A percentile compares a stretch with the other conserved stretches of the same genome.
These are phyloP conservation scores for Suillus weaverae DNA, from an alignment of 768 basidiomycete species.

Conservation along the genomic window DNA sequence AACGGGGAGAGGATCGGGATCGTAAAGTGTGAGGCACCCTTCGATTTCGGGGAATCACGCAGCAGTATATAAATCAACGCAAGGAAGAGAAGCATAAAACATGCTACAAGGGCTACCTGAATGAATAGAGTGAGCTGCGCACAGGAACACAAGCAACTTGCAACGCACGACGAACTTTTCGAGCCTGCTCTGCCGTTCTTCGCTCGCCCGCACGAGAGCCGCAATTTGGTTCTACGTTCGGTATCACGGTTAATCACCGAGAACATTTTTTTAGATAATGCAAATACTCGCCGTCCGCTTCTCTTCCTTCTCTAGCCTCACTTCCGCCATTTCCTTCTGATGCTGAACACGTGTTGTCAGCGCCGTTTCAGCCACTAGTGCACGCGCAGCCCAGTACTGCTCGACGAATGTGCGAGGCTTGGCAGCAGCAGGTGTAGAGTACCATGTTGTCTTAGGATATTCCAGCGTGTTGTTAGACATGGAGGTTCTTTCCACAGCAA, in stretches of 20 bases:
- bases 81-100: slow-evolving; percentile 25
- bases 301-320: slow-evolving; percentile 42
- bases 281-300: slow-evolving; percentile 46
- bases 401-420: slow-evolving; percentile 37
- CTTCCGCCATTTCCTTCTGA: slow-evolving; percentile 45
- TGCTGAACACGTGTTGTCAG: slow-evolving; percentile 50
- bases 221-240: slow-evolving; percentile 44
- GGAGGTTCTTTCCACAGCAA: slow-evolving; percentile 2
- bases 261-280: background rate
- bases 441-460: slow-evolving; percentile 18
- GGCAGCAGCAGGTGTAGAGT: slow-evolving; percentile 20
- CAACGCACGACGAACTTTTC: slow-evolving; percentile 53
- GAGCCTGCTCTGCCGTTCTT: slow-evolving; percentile 48
- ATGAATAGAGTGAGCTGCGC: slow-evolving; percentile 13
- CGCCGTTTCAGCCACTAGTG: slow-evolving; percentile 63
- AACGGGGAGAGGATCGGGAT: slow-evolving; percentile 80
- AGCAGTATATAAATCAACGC: slow-evolving; percentile 8
- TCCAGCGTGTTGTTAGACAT: background rate
- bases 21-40: slow-evolving; percentile 61
- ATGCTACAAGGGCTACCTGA: slow-evolving; percentile 17
- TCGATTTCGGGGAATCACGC: slow-evolving; percentile 11
- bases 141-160: background rate
- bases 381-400: slow-evolving; percentile 70
- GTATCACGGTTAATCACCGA: slow-evolving; percentile 3
- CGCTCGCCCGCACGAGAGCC: slow-evolving; percentile 40